These are phyloP conservation scores for Citrus inodora DNA, from an alignment of 345 rosid species.

Conservation along the genomic window DNA sequence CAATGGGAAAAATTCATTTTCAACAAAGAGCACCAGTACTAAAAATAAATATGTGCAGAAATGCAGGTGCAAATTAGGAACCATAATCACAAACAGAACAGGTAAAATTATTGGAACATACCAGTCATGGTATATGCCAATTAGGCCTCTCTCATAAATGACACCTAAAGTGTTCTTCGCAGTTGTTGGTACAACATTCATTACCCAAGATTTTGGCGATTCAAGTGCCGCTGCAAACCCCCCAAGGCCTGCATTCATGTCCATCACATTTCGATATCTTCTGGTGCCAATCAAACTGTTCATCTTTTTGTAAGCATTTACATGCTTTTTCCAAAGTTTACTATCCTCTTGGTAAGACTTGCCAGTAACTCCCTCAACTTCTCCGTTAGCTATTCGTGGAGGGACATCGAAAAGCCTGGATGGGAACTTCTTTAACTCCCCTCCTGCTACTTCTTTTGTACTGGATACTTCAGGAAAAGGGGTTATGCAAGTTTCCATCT, in stretches of 20 bases:
- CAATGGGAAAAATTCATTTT: background rate
- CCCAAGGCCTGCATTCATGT: slow-evolving; percentile 94
- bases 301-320: slow-evolving; percentile 59
- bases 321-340: slow-evolving; percentile 75
- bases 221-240: slow-evolving; percentile 93
- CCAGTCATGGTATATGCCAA: slow-evolving; percentile 98
- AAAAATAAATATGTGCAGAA: background rate
- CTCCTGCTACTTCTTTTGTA: slow-evolving; percentile 77
- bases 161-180: slow-evolving; percentile 77
- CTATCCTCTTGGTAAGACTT: slow-evolving; percentile 66
- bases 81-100: background rate
- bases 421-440: slow-evolving; percentile 79
- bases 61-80: slow-evolving; percentile 1
- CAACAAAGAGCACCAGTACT: background rate
- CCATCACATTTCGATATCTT: slow-evolving; percentile 89
- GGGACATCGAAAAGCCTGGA: slow-evolving; percentile 83
- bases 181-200: slow-evolving; percentile 86
- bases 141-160: slow-evolving; percentile 84
- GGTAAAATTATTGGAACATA: slow-evolving; percentile 28
- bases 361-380: slow-evolving; percentile 47
- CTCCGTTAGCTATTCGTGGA: slow-evolving; percentile 63
- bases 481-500: slow-evolving; percentile 65
- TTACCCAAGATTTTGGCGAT: slow-evolving; percentile 90
- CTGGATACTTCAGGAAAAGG: slow-evolving; percentile 67
- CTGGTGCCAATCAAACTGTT: slow-evolving; percentile 72